Evolutionary conservation across 768 basidiomycete species (phyloP).

Genomic region (Tubosaeta sp.): DNA sequence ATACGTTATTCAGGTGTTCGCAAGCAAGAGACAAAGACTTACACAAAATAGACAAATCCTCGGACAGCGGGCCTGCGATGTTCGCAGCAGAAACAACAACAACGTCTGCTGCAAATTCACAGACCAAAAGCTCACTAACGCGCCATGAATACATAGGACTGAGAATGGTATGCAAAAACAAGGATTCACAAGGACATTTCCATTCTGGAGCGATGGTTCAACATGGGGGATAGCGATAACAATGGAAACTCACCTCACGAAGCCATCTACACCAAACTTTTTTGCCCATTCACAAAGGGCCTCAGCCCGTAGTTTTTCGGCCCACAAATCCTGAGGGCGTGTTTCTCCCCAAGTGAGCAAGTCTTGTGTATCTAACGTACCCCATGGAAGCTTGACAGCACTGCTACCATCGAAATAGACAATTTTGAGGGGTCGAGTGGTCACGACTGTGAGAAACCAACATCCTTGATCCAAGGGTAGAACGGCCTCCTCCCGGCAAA

Average conservation of each 20-base stretch:
- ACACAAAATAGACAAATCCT: background rate
- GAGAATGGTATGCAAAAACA: background rate
- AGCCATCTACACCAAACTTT: background rate
- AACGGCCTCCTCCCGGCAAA: background rate
- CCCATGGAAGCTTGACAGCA: background rate
- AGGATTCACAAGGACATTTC: background rate
- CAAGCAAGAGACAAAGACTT: background rate
- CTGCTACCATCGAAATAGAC: background rate
- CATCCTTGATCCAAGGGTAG: background rate
- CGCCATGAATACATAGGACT: background rate
- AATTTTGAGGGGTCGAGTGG: background rate
- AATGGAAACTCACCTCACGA: background rate
- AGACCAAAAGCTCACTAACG: background rate
- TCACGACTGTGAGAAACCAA: background rate
- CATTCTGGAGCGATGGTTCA: background rate
- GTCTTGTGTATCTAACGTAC: background rate
- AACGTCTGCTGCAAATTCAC: background rate
- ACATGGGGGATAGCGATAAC: background rate
- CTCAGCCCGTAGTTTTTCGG: background rate
- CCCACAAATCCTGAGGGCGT: background rate
- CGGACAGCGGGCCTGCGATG: background rate
- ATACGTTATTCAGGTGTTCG: background rate
- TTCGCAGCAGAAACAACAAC: background rate
- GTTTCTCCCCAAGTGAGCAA: background rate
- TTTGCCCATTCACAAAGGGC: background rate